Percentiles rank a stretch among this genome's conserved stretches.
Evolutionary conservation across 2,329 filamentous ascomycete species (phyloP).

Genomic region (Penicillium sclerotiorum): DNA sequence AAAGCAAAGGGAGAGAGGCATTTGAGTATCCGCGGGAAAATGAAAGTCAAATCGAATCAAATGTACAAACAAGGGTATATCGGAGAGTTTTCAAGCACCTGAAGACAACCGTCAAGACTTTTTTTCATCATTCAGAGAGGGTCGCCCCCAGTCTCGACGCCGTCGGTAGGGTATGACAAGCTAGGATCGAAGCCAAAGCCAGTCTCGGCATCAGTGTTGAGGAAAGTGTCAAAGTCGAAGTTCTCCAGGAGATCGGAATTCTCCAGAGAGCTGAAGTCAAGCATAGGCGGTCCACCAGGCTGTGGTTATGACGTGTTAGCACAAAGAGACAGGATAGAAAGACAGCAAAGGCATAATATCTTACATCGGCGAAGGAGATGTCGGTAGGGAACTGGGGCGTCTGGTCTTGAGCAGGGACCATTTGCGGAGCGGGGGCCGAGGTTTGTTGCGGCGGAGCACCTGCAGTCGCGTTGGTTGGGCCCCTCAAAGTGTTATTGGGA

Average conservation of each 20-base stretch:
- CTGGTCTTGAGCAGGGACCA: conserved; percentile 40
- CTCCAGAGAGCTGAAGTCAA: conserved; percentile 50
- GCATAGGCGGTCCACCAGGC: conserved; percentile 39
- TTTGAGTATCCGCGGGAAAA: conserved; percentile 18
- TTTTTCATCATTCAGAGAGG: conserved; percentile 42
- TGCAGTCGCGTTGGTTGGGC: conserved; percentile 38
- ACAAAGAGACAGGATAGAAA: neutral
- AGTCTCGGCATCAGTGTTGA: conserved; percentile 57
- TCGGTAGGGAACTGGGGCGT: conserved; percentile 36
- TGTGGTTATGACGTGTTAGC: conserved; percentile 25
- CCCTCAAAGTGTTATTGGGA: conserved; percentile 48
- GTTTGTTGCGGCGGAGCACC: conserved; percentile 38
- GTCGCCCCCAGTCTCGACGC: conserved; percentile 47
- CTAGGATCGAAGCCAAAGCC: conserved; percentile 48
- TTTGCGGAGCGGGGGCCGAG: conserved; percentile 36
- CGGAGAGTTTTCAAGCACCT: conserved; percentile 35
- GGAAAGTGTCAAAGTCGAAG: conserved; percentile 69
- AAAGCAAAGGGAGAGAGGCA: conserved; percentile 19
- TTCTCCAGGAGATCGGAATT: conserved; percentile 52
- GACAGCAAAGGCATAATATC: conserved; percentile 15
- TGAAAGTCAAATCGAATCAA: conserved; percentile 23
- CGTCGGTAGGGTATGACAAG: conserved; percentile 42
- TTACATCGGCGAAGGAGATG: conserved; percentile 42
- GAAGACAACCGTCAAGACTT: conserved; percentile 36
- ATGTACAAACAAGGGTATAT: conserved; percentile 46